These are phyloP conservation scores for Sporothrix globosa DNA, from an alignment of 2,329 filamentous ascomycete genomes.

Conservation along the genomic window DNA sequence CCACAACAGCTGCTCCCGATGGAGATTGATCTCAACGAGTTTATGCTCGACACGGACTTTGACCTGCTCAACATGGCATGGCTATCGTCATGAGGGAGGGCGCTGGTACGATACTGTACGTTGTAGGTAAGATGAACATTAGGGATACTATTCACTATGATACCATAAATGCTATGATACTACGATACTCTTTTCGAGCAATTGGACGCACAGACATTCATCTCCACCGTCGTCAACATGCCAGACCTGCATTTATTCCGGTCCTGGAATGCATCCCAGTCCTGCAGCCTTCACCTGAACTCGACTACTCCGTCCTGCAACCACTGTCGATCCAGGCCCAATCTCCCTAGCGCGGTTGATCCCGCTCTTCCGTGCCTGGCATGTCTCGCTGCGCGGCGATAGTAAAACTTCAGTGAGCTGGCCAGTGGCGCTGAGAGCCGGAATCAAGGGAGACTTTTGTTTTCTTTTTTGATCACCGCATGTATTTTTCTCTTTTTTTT, in stretches of 20 bases:
- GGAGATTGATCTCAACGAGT: conserved; percentile 32
- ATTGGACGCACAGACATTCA: not conserved
- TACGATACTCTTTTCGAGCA: not conserved
- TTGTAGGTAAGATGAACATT: not conserved
- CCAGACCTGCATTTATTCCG: not conserved
- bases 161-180: not conserved
- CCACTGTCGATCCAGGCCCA: conserved; percentile 23
- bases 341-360: conserved; percentile 25
- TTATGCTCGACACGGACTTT: conserved; percentile 32
- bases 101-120: no score
- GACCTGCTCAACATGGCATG: conserved; percentile 30
- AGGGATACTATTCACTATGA: not conserved
- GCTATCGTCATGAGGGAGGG: conserved; percentile 24
- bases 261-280: not conserved
- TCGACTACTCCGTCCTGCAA: not conserved
- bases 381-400: no score
- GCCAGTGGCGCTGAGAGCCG: no score
- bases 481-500: not conserved
- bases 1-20: conserved; percentile 25
- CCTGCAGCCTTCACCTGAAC: not conserved
- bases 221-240: not conserved
- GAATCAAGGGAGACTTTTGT: conserved; percentile 3
- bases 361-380: conserved; percentile 17
- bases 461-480: not conserved
- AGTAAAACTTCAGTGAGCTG: no score